Evolutionary conservation across 768 basidiomycete genomes (phyloP).

Genomic region (Russula brevipes): DNA sequence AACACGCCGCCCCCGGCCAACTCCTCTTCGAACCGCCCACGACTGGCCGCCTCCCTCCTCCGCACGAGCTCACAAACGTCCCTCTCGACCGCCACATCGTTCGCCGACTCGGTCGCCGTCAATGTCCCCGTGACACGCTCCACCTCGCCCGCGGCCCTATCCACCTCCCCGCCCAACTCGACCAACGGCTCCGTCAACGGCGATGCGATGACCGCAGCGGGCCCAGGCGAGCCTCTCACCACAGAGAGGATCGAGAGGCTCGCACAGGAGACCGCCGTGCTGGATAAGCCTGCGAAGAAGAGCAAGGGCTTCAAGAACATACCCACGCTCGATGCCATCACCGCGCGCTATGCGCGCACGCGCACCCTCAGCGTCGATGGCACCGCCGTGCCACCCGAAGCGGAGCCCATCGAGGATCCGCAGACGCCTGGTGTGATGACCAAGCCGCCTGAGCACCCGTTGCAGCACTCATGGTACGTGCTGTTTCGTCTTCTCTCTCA

Average conservation of each 20-base stretch:
- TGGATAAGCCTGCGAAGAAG: constrained; percentile 28
- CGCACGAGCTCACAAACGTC: constrained; percentile 54
- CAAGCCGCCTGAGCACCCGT: constrained; percentile 71
- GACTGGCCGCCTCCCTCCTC: constrained; percentile 67
- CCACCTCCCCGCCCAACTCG: constrained; percentile 44
- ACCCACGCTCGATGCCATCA: constrained; percentile 80
- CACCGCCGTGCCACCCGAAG: constrained; percentile 64
- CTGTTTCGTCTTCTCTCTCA: no score
- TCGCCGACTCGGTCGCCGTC: constrained; percentile 59
- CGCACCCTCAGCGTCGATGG: constrained; percentile 55
- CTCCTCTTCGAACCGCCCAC: constrained; percentile 47
- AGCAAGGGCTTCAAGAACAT: constrained; percentile 80
- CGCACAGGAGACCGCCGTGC: constrained; percentile 45
- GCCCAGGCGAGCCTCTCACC: constrained; percentile 51
- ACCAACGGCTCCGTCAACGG: constrained; percentile 39
- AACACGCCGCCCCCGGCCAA: constrained; percentile 28
- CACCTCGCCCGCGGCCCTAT: constrained; percentile 53
- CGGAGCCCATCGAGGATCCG: constrained; percentile 76
- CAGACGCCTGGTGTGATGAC: constrained; percentile 72
- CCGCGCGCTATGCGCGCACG: constrained; percentile 68
- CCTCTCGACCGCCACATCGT: constrained; percentile 31
- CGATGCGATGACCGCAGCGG: constrained; percentile 28
- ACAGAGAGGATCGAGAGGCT: constrained; percentile 61
- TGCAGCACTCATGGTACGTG: constrained; percentile 76
- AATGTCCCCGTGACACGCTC: constrained; percentile 64